Conservation (phyloP, 371 early-diverging fungal genomes). For the Syncephalastrum racemosum region DNA sequence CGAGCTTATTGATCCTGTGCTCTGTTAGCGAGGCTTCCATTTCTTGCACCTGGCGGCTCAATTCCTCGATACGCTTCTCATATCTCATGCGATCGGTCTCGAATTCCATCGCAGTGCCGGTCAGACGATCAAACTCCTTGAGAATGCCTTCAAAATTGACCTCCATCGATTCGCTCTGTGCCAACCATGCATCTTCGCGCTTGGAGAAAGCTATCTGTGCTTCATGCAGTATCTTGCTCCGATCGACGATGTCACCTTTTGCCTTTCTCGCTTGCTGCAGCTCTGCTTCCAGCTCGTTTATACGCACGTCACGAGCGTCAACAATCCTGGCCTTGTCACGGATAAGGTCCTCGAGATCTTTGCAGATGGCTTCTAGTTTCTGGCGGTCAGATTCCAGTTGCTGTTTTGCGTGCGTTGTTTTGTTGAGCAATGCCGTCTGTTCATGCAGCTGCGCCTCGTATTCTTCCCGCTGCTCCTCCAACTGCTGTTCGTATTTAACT, state of each 20-base stretch:
- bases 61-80: conserved; percentile 40
- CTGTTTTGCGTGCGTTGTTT: conserved; percentile 29
- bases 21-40: conserved; percentile 40
- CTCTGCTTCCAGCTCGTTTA: conserved; percentile 30
- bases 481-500: conserved; percentile 39
- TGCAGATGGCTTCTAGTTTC: conserved; percentile 25
- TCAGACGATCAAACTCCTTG: conserved; percentile 58
- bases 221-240: conserved; percentile 13
- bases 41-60: conserved; percentile 27
- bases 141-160: conserved; percentile 55
- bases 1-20: conserved; percentile 36
- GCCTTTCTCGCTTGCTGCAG: conserved; percentile 2
- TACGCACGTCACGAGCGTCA: conserved; percentile 42
- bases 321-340: conserved; percentile 34
- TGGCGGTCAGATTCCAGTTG: conserved; percentile 29
- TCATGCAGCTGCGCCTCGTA: conserved; percentile 48
- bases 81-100: conserved; percentile 47
- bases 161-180: conserved; percentile 44
- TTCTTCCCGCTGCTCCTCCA: conserved; percentile 46
- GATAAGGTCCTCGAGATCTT: conserved; percentile 44
- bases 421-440: conserved; percentile 39
- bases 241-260: not conserved
- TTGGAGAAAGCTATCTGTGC: conserved; percentile 35
- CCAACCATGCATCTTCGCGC: conserved; percentile 43
- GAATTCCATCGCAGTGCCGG: conserved; percentile 55